A percentile compares a stretch with the other conserved stretches of the same genome.
These are phyloP conservation scores for Leishmania major DNA, from an alignment of 208 protist genomes.

Conservation along the genomic window DNA sequence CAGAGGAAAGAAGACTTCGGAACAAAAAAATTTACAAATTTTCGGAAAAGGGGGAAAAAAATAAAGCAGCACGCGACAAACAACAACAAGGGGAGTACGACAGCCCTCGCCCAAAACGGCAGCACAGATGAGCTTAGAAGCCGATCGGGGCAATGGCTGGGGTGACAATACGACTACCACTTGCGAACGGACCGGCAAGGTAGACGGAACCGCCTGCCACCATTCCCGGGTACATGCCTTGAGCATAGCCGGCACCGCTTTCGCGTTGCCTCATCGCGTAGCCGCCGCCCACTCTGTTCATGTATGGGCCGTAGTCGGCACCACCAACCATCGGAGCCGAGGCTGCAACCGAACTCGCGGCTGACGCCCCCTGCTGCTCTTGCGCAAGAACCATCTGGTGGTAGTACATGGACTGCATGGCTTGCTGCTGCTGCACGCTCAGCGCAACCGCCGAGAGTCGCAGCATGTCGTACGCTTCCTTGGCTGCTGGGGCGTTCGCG, in stretches of 20 bases:
- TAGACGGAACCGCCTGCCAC: neutral
- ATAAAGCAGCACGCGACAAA: neutral
- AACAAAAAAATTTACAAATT: neutral
- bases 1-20: too few species aligned
- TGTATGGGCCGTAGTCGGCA: constrained; percentile 6
- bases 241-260: neutral
- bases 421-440: constrained; percentile 56
- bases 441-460: constrained; percentile 49
- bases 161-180: neutral
- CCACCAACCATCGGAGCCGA: neutral
- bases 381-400: constrained; percentile 60
- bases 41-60: neutral
- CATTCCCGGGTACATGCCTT: neutral
- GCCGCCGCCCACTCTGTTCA: neutral
- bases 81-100: neutral
- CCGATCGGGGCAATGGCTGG: constrained; percentile 16
- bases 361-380: constrained; percentile 27
- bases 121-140: neutral
- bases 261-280: constrained; percentile 23
- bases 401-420: constrained; percentile 68
- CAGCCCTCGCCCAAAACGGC: neutral
- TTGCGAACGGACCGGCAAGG: neutral
- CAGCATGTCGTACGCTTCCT: constrained; percentile 61
- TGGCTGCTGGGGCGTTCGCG: constrained; percentile 64
- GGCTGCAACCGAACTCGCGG: neutral